Evolutionary conservation across 2,329 filamentous ascomycete species (phyloP).

Genomic region (Chaetomiaceae sp.): DNA sequence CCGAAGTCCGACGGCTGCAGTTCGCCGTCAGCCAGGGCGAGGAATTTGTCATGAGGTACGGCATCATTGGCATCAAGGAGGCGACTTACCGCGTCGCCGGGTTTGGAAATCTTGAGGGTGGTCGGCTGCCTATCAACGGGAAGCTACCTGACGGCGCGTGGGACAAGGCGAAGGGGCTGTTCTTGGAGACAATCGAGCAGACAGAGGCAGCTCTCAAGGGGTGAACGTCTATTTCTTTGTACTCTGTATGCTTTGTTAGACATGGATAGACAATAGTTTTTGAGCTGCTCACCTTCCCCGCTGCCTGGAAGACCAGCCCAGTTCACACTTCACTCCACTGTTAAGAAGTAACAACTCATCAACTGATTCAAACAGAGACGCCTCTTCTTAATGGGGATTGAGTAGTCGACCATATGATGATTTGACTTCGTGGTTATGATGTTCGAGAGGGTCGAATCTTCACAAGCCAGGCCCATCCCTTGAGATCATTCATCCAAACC

Average conservation of each 20-base stretch:
- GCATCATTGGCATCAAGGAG: constrained; percentile 60
- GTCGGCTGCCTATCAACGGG: constrained; percentile 51
- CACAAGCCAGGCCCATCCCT: too few species aligned
- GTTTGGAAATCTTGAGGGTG: constrained; percentile 52
- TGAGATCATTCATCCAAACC: too few species aligned
- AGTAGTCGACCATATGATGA: too few species aligned
- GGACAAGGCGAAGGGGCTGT: constrained; percentile 37
- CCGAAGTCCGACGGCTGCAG: constrained; percentile 53
- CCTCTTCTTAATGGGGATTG: too few species aligned
- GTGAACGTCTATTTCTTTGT: neutral
- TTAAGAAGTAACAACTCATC: too few species aligned
- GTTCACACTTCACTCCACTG: too few species aligned
- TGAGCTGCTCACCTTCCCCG: neutral
- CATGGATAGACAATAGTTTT: neutral
- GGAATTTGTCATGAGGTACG: constrained; percentile 55
- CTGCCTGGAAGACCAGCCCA: too few species aligned
- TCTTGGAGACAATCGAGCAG: constrained; percentile 31
- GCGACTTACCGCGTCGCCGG: constrained; percentile 50
- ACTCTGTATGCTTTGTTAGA: neutral
- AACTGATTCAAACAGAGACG: too few species aligned
- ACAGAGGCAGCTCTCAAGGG: constrained; percentile 18
- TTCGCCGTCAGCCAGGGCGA: constrained; percentile 56
- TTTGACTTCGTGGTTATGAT: too few species aligned
- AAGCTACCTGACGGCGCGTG: constrained; percentile 51
- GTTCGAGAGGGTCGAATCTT: too few species aligned